Percentiles rank a stretch among this genome's conserved stretches.
Evolutionary conservation across 805 yeast genomes (phyloP).

Genomic region (Zygotorulaspora danielsina): DNA sequence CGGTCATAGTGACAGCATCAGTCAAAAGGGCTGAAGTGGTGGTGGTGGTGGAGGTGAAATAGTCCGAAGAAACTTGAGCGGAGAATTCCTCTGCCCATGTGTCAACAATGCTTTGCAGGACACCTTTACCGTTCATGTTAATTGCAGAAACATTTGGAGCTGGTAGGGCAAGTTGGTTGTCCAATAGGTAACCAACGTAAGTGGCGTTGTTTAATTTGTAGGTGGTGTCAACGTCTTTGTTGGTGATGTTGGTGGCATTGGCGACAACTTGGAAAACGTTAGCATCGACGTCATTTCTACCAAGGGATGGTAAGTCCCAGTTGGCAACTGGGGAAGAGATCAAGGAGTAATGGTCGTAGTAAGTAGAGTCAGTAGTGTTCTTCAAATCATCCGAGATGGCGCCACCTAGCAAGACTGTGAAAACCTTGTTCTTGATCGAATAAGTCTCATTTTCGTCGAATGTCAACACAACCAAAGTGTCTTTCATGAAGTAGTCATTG

Average conservation of each 20-base stretch:
- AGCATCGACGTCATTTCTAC: slow-evolving; percentile 49
- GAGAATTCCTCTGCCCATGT: slow-evolving; percentile 35
- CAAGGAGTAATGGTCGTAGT: slow-evolving; percentile 51
- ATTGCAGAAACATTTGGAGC: slow-evolving; percentile 38
- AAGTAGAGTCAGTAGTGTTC: slow-evolving; percentile 45
- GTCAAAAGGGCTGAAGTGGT: slow-evolving; percentile 18
- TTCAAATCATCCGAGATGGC: slow-evolving; percentile 39
- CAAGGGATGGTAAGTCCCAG: slow-evolving; percentile 48
- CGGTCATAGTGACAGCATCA: slow-evolving; percentile 11
- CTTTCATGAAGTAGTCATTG: slow-evolving; percentile 45
- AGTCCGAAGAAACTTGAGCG: slow-evolving; percentile 27
- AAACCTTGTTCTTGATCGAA: slow-evolving; percentile 43
- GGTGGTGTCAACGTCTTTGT: slow-evolving; percentile 35
- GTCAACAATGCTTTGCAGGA: slow-evolving; percentile 33
- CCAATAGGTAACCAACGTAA: slow-evolving; percentile 35
- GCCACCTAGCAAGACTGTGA: slow-evolving; percentile 46
- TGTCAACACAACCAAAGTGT: slow-evolving; percentile 44
- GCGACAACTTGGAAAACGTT: slow-evolving; percentile 46
- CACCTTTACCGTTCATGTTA: slow-evolving; percentile 35
- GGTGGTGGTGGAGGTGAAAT: slow-evolving; percentile 36
- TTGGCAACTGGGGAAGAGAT: slow-evolving; percentile 48
- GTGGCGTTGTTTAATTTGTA: slow-evolving; percentile 35
- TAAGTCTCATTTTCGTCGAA: slow-evolving; percentile 48
- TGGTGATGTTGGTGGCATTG: slow-evolving; percentile 32
- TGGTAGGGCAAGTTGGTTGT: slow-evolving; percentile 31